Evolutionary conservation across 2,329 filamentous ascomycete species (phyloP), one percentile per base, ranked within the genome.

Genomic region (Ceratocystis huliohia): DNA sequence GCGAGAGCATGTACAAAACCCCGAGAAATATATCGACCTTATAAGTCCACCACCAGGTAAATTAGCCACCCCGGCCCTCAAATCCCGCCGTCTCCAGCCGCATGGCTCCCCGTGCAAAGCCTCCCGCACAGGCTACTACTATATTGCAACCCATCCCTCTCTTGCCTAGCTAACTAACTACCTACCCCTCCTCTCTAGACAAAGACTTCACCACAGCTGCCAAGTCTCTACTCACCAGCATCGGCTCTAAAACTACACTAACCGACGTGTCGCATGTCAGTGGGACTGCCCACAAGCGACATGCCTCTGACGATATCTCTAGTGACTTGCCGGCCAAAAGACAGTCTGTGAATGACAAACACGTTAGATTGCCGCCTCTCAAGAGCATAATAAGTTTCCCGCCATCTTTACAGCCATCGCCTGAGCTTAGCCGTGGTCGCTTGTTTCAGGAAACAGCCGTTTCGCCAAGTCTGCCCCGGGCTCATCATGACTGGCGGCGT

Each of bases 31-130:
- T 17, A 17, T 37, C 25, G 20, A 17, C 28, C 6, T 17, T n/a
- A 30, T 59, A 37, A 28, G 56, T n/a, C 56, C 56, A 5, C 56
- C 56, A 37, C 15, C 30, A 59, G 56, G 56, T 59, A 59, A 59
- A 37, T 15, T n/a, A 8, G 20, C 28, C 56, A 30, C 7, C 17
- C 15, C 28, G 10, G 37, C 10, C 33, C 33, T 37, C 8, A 37
- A 37, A 13, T 13, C 10, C 25, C 50, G 15, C 8, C 8, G 50
- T 56, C 50, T 56, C 8, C 8, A 25, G 2, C 56, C n/a, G 28
- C 5, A 1, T 2, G 5, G 22, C 50, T 28, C 13, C 56, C 28
- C 28, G 15, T n/a, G 5, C 56, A 41, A 15, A 41, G 37, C 37
- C 13, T 41, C 37, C 37, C 37, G 37, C 10, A 41, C 37, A 15